These are phyloP conservation scores for Neospora caninum DNA, from an alignment of 169 alveolate species.

Conservation along the genomic window DNA sequence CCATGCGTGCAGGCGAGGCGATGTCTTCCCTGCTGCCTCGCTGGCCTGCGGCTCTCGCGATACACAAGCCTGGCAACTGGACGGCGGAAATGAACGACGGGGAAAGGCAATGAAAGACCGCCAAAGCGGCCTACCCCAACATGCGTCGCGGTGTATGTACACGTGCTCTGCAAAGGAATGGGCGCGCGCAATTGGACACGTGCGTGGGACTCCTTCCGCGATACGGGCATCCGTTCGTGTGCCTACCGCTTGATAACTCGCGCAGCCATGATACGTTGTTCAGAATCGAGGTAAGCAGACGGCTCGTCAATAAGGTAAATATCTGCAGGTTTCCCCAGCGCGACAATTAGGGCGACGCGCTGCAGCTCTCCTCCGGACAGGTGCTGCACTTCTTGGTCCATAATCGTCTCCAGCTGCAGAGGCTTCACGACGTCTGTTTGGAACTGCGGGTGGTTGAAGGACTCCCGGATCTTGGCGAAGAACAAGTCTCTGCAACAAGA, in stretches of 20 bases:
- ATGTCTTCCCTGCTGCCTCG: too few relatives aligned
- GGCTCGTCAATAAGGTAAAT: conserved; percentile 99
- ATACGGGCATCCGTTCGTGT: too few relatives aligned
- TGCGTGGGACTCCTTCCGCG: too few relatives aligned
- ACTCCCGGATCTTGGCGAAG: conserved; percentile 90
- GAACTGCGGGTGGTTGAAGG: conserved; percentile 93
- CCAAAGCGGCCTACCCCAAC: too few relatives aligned
- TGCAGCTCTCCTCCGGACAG: conserved; percentile 97
- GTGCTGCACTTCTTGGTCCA: conserved; percentile 95
- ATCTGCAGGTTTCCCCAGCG: conserved; percentile 98
- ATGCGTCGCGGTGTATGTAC: too few relatives aligned
- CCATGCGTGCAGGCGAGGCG: too few relatives aligned
- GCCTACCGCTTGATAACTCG: conserved; percentile 94
- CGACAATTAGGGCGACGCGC: conserved; percentile 97
- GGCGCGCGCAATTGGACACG: too few relatives aligned
- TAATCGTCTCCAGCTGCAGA: conserved; percentile 87
- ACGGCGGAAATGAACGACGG: too few relatives aligned
- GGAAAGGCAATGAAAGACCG: too few relatives aligned
- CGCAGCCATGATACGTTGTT: conserved; percentile 98
- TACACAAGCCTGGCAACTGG: too few relatives aligned
- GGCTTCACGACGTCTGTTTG: conserved; percentile 97
- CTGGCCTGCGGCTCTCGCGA: too few relatives aligned
- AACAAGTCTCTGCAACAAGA: conserved; percentile 83
- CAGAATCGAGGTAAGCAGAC: conserved; percentile 99
- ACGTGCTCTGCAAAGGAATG: too few relatives aligned